phyloP scores from a whole-genome alignment of 805 yeast genomes.

The Candida michaelii region DNA sequence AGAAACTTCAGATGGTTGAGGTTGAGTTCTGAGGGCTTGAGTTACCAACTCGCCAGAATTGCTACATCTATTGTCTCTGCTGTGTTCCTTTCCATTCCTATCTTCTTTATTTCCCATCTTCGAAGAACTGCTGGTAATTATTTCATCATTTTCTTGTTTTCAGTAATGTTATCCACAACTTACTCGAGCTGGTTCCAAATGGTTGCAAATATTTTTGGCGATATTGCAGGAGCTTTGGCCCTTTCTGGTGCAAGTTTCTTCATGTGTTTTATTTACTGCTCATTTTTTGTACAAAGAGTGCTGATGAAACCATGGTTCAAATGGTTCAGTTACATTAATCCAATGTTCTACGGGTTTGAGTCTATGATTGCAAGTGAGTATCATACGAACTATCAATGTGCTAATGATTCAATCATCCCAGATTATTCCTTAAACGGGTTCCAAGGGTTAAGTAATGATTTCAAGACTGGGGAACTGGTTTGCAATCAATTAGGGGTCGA shows the following conservation, averaged over 20 bases:
- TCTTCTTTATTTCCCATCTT: conserved; percentile 50
- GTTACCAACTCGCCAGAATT: conserved; percentile 56
- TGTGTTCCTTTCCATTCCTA: conserved; percentile 25
- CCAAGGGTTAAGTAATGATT: conserved; percentile 22
- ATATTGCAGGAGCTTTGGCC: conserved; percentile 39
- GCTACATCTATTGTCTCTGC: conserved; percentile 52
- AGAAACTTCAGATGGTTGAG: conserved; percentile 66
- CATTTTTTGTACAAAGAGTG: conserved; percentile 41
- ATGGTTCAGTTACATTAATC: conserved; percentile 43
- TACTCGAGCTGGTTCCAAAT: conserved; percentile 42
- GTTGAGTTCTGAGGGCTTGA: conserved; percentile 70
- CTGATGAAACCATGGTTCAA: conserved; percentile 63
- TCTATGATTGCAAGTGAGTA: conserved; percentile 65
- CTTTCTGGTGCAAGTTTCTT: conserved; percentile 23
- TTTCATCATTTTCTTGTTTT: conserved; percentile 33
- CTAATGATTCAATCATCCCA: conserved; percentile 41
- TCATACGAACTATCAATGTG: conserved; percentile 46
- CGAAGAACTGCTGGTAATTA: conserved; percentile 33
- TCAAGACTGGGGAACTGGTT: conserved; percentile 27
- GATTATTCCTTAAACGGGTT: conserved; percentile 37
- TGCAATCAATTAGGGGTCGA: conserved; percentile 61
- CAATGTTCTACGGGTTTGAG: conserved; percentile 49
- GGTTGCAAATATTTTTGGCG: conserved; percentile 39
- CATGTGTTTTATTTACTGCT: conserved; percentile 55
- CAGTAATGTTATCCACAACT: conserved; percentile 27